A percentile compares a stretch with the other conserved stretches of the same genome.
Evolutionary conservation across 441 rosid genomes (phyloP).

Genomic region (Adansonia gregorii): DNA sequence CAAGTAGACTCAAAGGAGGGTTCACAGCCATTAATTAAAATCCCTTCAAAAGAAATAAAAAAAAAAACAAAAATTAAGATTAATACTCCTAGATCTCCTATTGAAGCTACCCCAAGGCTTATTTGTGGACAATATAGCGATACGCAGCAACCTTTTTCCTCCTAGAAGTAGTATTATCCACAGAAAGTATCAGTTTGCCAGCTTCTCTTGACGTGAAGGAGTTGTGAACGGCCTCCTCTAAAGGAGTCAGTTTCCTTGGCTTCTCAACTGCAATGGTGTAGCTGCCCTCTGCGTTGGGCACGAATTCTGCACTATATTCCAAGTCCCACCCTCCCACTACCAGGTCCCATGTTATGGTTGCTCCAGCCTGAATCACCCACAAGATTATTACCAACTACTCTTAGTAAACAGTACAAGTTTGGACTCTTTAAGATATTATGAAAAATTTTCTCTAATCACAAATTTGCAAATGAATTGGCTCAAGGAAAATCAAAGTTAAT

Average conservation of each 20-base stretch:
- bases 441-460: neutral
- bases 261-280: conserved; percentile 85
- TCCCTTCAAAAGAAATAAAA: neutral
- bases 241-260: conserved; percentile 50
- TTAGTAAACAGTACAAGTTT: neutral
- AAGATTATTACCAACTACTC: neutral
- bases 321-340: conserved; percentile 99
- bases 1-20: neutral
- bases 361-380: conserved; percentile 57
- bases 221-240: conserved; percentile 79
- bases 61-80: conserved; percentile 21
- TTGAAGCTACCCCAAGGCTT: conserved; percentile 35
- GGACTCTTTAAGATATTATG: neutral
- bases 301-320: conserved; percentile 93
- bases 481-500: neutral
- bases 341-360: conserved; percentile 89
- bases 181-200: conserved; percentile 84
- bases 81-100: neutral
- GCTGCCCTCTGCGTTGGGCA: conserved; percentile 77
- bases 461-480: neutral
- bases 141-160: conserved; percentile 89
- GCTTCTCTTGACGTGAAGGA: conserved; percentile 70
- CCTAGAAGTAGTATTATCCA: conserved; percentile 77
- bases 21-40: conserved; percentile 29
- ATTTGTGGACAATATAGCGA: conserved; percentile 80